A percentile compares a stretch with the other conserved stretches of the same genome.
phyloP scores from a whole-genome alignment of 2,329 filamentous ascomycete genomes.

The Pseudopyricularia cyperi region DNA sequence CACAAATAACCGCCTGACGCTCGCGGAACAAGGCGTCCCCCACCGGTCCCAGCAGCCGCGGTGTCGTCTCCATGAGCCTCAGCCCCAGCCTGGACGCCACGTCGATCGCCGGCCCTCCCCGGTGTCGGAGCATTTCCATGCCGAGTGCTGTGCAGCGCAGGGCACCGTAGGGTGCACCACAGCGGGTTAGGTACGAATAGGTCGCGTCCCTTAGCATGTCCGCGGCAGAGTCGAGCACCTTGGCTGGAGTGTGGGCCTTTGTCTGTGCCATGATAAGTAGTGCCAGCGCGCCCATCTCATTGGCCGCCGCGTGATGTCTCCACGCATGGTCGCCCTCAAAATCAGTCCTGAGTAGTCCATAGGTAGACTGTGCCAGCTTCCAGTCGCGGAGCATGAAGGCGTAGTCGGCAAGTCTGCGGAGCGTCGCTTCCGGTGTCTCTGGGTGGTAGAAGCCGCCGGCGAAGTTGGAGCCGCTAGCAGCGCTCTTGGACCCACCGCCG shows the following conservation, averaged over 20 bases:
- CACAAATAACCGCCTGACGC: constrained; percentile 73
- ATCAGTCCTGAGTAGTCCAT: constrained; percentile 78
- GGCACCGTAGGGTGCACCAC: constrained; percentile 65
- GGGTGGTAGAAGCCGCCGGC: constrained; percentile 65
- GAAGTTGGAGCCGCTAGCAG: constrained; percentile 53
- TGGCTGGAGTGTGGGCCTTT: constrained; percentile 23
- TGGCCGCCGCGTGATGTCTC: constrained; percentile 84
- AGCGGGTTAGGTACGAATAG: constrained; percentile 86
- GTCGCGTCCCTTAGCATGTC: constrained; percentile 79
- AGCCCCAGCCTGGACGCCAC: constrained; percentile 79
- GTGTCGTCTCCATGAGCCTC: constrained; percentile 55
- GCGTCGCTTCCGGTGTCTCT: constrained; percentile 74
- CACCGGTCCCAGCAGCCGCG: constrained; percentile 58
- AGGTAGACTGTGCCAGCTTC: constrained; percentile 83
- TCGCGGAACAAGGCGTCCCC: constrained; percentile 79
- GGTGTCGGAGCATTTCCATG: constrained; percentile 69
- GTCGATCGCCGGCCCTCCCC: constrained; percentile 69
- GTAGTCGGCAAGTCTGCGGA: constrained; percentile 90
- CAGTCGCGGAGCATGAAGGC: constrained; percentile 95
- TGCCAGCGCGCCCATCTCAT: constrained; percentile 88
- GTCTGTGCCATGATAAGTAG: constrained; percentile 70
- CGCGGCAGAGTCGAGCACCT: constrained; percentile 58
- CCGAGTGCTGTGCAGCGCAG: constrained; percentile 62
- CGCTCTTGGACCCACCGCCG: constrained; percentile 41
- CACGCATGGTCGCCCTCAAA: constrained; percentile 94